Evolutionary conservation across 208 protist species (phyloP), one percentile per base, ranked within the genome.

Genomic region (Leishmania turanica): DNA sequence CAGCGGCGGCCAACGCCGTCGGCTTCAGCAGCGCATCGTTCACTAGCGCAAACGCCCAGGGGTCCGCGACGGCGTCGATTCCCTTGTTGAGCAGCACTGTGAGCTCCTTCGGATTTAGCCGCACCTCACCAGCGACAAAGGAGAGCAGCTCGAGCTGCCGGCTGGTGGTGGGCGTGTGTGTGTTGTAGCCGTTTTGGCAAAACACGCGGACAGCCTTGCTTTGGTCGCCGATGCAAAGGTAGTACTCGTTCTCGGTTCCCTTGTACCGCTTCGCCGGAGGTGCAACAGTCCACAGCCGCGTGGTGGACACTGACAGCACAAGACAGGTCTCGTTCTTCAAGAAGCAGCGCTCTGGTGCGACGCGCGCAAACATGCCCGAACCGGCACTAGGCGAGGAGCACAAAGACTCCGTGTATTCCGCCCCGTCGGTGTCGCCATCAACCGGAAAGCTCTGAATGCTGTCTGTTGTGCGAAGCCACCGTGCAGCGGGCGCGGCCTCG

Each of bases 1-100:
- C 70, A 11, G 58, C 37, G 27, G 31, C 37, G 47, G 17, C 13
- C 45, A 88, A 84, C 1, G 84, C 78, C 0, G 47, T 53, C 8
- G 90, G 90, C 64, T 89, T 90, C 19, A 91, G 80, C 42, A 93
- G 76, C 0, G 84, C 76, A 47, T 93, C 89, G 73, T 92, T 93
- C 45, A 95, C 64, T 27, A 88, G 74, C 17, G 84, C 87, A 21
- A 93, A 78, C 19, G 82, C 89, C 19, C 60, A 66, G 3, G 91
- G 93, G 24, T 92, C 87, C n/a, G 94, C 58, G 4, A 88, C 85
- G 13, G 86, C 68, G 66, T 94, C 89, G 37, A 91, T 65, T 49
- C 85, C 84, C 42, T 83, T 87, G 45, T 83, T 75, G 27, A 95
- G 82, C 7, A 77, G 72, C 8, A 94, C 70, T 15, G 77, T 79